These are phyloP conservation scores for Pestalotiopsis sp. DNA, from an alignment of 2,329 filamentous ascomycete species.

Conservation along the genomic window DNA sequence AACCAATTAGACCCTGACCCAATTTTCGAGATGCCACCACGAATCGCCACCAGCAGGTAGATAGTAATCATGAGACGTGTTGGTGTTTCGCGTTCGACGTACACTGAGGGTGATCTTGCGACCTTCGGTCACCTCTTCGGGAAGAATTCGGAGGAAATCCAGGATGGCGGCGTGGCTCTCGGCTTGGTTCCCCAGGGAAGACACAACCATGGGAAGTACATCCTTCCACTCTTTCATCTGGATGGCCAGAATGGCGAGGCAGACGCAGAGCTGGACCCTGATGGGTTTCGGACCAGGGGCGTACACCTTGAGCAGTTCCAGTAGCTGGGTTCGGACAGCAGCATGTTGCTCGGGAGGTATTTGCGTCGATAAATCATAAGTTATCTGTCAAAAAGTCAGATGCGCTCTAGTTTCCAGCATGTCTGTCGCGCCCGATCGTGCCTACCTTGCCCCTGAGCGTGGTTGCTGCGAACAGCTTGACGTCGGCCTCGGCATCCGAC, in stretches of 20 bases:
- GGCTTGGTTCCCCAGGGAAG: conserved; percentile 74
- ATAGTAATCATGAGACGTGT: conserved; percentile 37
- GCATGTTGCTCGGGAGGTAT: conserved; percentile 75
- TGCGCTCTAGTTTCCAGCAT: conserved; percentile 16
- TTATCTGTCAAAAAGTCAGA: conserved; percentile 65
- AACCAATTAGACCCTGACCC: conserved; percentile 48
- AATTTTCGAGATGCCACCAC: conserved; percentile 32
- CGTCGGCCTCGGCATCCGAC: conserved; percentile 77
- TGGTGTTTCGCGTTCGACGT: conserved; percentile 70
- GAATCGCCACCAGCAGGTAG: conserved; percentile 26
- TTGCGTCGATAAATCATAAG: conserved; percentile 88
- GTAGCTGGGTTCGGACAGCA: conserved; percentile 79
- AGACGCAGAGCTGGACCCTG: conserved; percentile 91
- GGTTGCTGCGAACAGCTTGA: conserved; percentile 93
- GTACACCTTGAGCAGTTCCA: conserved; percentile 80
- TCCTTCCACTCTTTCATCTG: conserved; percentile 97
- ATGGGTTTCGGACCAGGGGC: conserved; percentile 82
- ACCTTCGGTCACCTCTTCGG: conserved; percentile 98
- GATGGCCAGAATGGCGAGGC: conserved; percentile 90
- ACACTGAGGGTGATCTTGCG: conserved; percentile 99
- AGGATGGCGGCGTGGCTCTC: conserved; percentile 85
- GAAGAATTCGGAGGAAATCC: conserved; percentile 94
- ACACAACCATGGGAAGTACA: conserved; percentile 80
- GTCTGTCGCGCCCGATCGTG: conserved; percentile 13
- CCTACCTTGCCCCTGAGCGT: conserved; percentile 96